Percentiles rank a stretch among this genome's conserved stretches.
Evolutionary conservation across 169 alveolate genomes (phyloP).

Genomic region (Prorocentrum cordatum): DNA sequence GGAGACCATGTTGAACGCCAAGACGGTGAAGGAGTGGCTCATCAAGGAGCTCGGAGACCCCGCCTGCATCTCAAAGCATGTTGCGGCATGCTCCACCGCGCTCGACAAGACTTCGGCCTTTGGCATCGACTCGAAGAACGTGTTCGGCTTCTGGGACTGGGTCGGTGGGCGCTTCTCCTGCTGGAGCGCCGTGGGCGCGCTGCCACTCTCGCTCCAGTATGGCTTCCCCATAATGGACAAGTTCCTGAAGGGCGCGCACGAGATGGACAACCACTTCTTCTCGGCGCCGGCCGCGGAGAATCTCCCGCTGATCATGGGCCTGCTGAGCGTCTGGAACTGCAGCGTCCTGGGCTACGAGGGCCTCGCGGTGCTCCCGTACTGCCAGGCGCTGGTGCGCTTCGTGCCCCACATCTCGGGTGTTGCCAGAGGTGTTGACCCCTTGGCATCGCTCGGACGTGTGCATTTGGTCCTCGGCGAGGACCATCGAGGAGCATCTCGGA

Average conservation of each 20-base stretch:
- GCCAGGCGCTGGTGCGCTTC: constrained; percentile 77
- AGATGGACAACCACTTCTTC: constrained; percentile 86
- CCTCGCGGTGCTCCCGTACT: constrained; percentile 95
- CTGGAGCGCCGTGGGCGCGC: constrained; percentile 95
- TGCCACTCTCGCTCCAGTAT: constrained; percentile 80
- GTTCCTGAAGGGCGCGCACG: constrained; percentile 72
- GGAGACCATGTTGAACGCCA: constrained; percentile 97
- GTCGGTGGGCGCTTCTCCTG: constrained; percentile 99
- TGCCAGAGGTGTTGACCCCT: no score
- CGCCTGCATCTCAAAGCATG: constrained; percentile 28
- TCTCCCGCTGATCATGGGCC: constrained; percentile 91
- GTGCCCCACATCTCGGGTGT: constrained; percentile 65
- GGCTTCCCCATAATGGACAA: constrained; percentile 34
- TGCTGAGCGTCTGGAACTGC: constrained; percentile 90
- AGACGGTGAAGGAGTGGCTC: constrained; percentile 77
- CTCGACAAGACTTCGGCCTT: constrained; percentile 77
- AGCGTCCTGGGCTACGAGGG: constrained; percentile 81
- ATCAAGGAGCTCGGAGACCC: constrained; percentile 8
- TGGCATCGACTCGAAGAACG: constrained; percentile 89
- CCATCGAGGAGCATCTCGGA: no score
- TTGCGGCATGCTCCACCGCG: constrained; percentile 57
- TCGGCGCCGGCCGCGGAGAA: constrained; percentile 79
- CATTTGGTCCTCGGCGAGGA: no score
- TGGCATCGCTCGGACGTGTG: no score
- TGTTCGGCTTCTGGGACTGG: constrained; percentile 99